Conservation (phyloP, 805 yeast genomes). For the Myxozyma neglecta region DNA sequence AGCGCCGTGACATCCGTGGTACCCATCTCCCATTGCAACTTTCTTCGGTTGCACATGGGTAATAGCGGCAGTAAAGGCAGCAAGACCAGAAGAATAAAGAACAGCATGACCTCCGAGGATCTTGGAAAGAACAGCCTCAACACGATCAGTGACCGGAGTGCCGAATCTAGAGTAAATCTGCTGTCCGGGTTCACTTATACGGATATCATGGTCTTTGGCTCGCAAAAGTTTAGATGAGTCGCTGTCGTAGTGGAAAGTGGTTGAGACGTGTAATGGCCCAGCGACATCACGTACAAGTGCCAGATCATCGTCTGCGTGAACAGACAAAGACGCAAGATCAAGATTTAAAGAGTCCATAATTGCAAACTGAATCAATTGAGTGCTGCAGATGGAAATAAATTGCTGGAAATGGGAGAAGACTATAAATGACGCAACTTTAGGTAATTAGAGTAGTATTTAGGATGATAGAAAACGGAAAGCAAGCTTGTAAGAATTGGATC, state of each 20-base stretch:
- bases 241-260: conserved; percentile 68
- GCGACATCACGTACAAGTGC: conserved; percentile 45
- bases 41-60: conserved; percentile 70
- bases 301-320: conserved; percentile 70
- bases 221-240: conserved; percentile 59
- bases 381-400: not conserved
- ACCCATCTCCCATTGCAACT: conserved; percentile 74
- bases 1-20: conserved; percentile 81
- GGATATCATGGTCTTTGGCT: conserved; percentile 34
- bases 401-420: too few relatives aligned
- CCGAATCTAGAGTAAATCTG: conserved; percentile 69
- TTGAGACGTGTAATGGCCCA: conserved; percentile 78
- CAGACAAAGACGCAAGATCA: conserved; percentile 36
- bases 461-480: too few relatives aligned
- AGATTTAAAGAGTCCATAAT: conserved; percentile 5
- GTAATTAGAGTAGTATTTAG: too few relatives aligned
- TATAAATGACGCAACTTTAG: too few relatives aligned
- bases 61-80: conserved; percentile 77
- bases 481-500: too few relatives aligned
- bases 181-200: conserved; percentile 35
- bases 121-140: conserved; percentile 62
- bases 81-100: conserved; percentile 72
- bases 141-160: conserved; percentile 69
- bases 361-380: not conserved
- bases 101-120: conserved; percentile 66